A percentile compares a stretch with the other conserved stretches of the same genome.
These are phyloP conservation scores for Cordyceps militaris DNA, from an alignment of 2,329 filamentous ascomycete genomes.

Conservation along the genomic window DNA sequence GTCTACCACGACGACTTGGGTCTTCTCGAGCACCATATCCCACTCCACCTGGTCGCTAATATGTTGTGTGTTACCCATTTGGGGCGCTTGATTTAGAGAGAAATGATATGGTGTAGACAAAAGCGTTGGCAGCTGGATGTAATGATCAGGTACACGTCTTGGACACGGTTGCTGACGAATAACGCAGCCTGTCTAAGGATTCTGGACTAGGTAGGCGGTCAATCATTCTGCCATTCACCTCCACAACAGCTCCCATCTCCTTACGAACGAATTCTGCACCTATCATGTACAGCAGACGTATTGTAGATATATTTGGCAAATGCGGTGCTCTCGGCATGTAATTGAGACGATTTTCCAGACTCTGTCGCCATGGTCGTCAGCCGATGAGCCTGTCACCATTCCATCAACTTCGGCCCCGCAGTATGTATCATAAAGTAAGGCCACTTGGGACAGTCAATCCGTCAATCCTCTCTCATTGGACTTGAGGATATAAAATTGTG, in stretches of 20 bases:
- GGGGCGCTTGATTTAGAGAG: neutral
- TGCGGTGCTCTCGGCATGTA: too few relatives aligned
- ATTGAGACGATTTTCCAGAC: too few relatives aligned
- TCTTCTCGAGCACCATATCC: slow-evolving; percentile 11
- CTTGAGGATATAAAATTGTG: too few relatives aligned
- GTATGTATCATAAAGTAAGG: too few relatives aligned
- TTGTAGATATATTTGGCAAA: too few relatives aligned
- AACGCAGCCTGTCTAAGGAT: neutral
- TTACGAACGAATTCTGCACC: too few relatives aligned
- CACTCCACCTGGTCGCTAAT: slow-evolving; percentile 11
- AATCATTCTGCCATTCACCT: neutral
- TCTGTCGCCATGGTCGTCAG: too few relatives aligned
- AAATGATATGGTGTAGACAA: neutral
- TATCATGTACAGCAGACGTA: too few relatives aligned
- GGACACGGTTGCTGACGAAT: slow-evolving; percentile 12
- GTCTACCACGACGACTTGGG: slow-evolving; percentile 12
- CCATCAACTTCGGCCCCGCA: too few relatives aligned
- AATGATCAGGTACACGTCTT: neutral
- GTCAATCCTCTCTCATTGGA: too few relatives aligned
- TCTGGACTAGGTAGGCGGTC: slow-evolving; percentile 4
- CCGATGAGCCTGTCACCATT: too few relatives aligned
- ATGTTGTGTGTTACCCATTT: neutral
- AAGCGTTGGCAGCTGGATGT: neutral
- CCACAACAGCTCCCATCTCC: neutral
- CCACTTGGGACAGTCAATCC: too few relatives aligned